A percentile compares a stretch with the other conserved stretches of the same genome.
Conservation (phyloP, 116 monocot species). For the Thalassia testudinum region DNA sequence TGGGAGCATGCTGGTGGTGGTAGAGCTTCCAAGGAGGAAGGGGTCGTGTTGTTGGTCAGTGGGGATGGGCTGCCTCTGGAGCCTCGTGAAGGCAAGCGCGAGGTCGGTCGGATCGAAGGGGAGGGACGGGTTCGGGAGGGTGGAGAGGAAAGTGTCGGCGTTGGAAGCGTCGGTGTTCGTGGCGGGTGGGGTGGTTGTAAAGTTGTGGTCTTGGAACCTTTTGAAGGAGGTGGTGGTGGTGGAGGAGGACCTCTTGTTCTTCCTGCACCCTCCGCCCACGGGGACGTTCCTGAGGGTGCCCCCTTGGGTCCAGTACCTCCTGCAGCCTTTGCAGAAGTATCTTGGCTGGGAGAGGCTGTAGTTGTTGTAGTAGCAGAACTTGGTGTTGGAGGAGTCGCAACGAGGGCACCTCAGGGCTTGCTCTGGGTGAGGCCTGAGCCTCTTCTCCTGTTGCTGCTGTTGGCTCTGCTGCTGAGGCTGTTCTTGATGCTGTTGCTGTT, state of each 20-base stretch:
- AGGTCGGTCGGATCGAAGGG: neutral
- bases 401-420: neutral
- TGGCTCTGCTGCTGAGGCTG: too few relatives aligned
- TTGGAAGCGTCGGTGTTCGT: too few relatives aligned
- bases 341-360: conserved; percentile 73
- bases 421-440: too few relatives aligned
- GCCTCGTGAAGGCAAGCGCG: neutral
- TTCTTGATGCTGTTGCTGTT: too few relatives aligned
- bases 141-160: neutral
- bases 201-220: too few relatives aligned
- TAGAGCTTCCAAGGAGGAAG: too few relatives aligned
- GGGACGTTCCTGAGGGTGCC: conserved; percentile 1
- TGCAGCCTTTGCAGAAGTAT: conserved; percentile 69
- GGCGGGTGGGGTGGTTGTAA: too few relatives aligned
- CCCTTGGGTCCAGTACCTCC: conserved; percentile 29
- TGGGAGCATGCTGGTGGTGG: too few relatives aligned
- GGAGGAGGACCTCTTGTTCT: neutral
- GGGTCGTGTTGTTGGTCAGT: neutral
- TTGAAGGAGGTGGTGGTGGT: too few relatives aligned
- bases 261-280: neutral
- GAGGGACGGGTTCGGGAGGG: neutral
- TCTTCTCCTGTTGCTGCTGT: too few relatives aligned
- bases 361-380: conserved; percentile 99
- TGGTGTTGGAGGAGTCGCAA: conserved; percentile 82
- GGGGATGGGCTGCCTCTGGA: neutral